Conservation (phyloP, 805 yeast genomes). For the Cyberlindnera samutprakarnensis region DNA sequence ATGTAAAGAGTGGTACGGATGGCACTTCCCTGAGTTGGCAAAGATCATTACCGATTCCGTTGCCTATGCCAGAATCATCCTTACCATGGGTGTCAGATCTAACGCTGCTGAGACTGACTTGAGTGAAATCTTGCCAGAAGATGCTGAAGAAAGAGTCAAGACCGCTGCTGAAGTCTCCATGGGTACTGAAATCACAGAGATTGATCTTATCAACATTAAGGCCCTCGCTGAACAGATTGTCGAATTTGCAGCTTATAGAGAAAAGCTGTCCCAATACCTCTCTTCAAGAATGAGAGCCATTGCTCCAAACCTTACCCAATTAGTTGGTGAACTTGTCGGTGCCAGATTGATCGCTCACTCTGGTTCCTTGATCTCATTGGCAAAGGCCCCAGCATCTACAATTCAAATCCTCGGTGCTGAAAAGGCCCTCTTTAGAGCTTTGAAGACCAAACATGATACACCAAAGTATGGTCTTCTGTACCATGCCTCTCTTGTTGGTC, state of each 20-base stretch:
- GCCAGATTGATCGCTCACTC: constrained; percentile 97
- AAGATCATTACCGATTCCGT: constrained; percentile 93
- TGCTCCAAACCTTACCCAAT: constrained; percentile 93
- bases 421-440: constrained; percentile 97
- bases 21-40: constrained; percentile 99
- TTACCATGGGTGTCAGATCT: constrained; percentile 90
- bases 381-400: constrained; percentile 98
- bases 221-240: constrained; percentile 94
- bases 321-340: constrained; percentile 97
- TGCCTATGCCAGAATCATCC: constrained; percentile 90
- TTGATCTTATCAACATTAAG: constrained; percentile 80
- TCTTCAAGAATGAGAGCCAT: constrained; percentile 96
- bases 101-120: constrained; percentile 87
- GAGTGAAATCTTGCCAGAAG: constrained; percentile 87
- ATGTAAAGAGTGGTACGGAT: constrained; percentile 99
- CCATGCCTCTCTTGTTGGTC: constrained; percentile 96
- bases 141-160: constrained; percentile 84
- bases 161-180: constrained; percentile 97
- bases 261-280: constrained; percentile 86
- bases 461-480: constrained; percentile 97
- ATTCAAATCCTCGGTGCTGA: constrained; percentile 98
- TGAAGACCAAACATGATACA: constrained; percentile 97
- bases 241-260: constrained; percentile 94
- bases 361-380: constrained; percentile 88
- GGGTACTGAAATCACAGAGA: constrained; percentile 98